These are phyloP conservation scores for Rhytidhysteron rufulum DNA, from an alignment of 2,329 filamentous ascomycete genomes.

Conservation along the genomic window DNA sequence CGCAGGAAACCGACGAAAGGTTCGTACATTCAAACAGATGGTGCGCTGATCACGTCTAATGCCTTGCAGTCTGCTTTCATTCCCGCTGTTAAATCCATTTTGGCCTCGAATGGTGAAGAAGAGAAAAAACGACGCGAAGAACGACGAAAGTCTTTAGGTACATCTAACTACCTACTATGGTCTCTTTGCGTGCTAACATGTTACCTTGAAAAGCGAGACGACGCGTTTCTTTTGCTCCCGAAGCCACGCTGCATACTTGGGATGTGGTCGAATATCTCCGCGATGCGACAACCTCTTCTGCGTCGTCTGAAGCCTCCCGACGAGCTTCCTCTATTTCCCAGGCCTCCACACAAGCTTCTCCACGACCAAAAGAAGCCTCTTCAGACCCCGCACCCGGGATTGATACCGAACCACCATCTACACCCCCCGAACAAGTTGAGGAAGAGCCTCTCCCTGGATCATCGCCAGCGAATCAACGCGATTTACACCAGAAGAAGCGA, in stretches of 20 bases:
- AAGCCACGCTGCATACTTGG: constrained; percentile 95
- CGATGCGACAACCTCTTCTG: constrained; percentile 73
- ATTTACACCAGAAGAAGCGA: constrained; percentile 58
- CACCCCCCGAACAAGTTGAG: constrained; percentile 57
- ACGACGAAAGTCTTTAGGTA: constrained; percentile 81
- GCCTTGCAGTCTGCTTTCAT: constrained; percentile 42
- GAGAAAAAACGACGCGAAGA: constrained; percentile 72
- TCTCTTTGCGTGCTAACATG: constrained; percentile 10
- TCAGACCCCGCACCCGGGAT: constrained; percentile 26
- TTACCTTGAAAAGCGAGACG: constrained; percentile 60
- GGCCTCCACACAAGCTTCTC: constrained; percentile 20
- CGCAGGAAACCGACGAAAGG: constrained; percentile 75
- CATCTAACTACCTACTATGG: constrained; percentile 7
- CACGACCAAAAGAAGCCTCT: constrained; percentile 11
- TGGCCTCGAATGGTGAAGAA: constrained; percentile 58
- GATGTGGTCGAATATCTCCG: constrained; percentile 87
- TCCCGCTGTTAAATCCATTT: constrained; percentile 48
- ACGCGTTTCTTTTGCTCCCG: constrained; percentile 93
- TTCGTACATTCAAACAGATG: constrained; percentile 41
- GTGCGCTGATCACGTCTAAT: constrained; percentile 13
- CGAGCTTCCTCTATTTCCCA: constrained; percentile 61
- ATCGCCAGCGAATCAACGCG: constrained; percentile 63
- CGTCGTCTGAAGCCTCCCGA: constrained; percentile 70
- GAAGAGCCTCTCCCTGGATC: constrained; percentile 56
- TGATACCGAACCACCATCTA: constrained; percentile 55